Base-by-base conservation (phyloP, 495 filamentous ascomycete genomes). In the Opeltia flavorubescens region DNA sequence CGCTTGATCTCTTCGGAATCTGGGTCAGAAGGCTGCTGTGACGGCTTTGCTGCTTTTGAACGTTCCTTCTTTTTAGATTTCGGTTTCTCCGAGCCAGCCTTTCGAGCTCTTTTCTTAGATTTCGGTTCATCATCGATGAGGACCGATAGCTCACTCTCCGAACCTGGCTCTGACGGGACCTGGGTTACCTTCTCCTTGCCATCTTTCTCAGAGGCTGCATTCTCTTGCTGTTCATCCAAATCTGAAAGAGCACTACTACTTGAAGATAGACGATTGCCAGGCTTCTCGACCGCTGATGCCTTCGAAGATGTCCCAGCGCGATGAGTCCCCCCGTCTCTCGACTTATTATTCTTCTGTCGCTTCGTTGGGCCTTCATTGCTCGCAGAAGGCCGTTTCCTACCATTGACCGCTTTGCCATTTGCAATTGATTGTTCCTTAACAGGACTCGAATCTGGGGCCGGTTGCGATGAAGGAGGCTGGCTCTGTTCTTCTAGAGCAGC, bases 1-100 rank as follows among this genome's bases (percentile, higher is more conserved):
- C 77, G 78, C 61, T 89, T 96, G 61, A 96, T 86, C 62, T 91
- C 83, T 7, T 72, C 76, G 33, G 89, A 79, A 48, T 86, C 75
- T 0, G 82, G 74, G 29, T 79, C 73, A 5, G 9, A 61, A 27
- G 25, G 56, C 43, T 40, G 50, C 47, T 31, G 61, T 56, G 48
- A 58, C 35, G 44, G 51, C 66, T 49, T 64, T 62, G 52, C 62
- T 57, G 18, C 33, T 39, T 62, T 57, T 20, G 29, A n/a, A 12
- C 21, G 44, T 38, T 52, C 59, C 18, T 50, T 4, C 33, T 55
- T 63, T 34, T 48, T 54, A 17, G 47, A 43, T 17, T 46, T 62
- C 59, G 27, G 47, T 50, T 48, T 51, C 25, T 31, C 53, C 7
- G 61, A 51, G 12, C 57, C 48, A 4, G 56, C 48, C 46, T 64